A percentile compares a stretch with the other conserved stretches of the same genome.
Conservation (phyloP, 495 filamentous ascomycete species). For the Penicillium paradoxum region DNA sequence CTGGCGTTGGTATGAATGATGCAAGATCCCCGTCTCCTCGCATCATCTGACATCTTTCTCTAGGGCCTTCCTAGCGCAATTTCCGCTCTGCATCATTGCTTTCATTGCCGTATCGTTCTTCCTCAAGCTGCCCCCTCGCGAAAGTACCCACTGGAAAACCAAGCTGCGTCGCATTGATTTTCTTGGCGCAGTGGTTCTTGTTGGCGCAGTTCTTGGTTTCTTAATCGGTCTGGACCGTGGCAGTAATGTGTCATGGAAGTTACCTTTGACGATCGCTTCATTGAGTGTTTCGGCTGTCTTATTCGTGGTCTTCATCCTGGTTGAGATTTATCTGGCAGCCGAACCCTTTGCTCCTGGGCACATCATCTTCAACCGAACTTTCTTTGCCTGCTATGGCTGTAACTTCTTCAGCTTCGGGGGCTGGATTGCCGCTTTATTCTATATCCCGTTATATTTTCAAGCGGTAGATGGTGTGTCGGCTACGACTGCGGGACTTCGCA, state of each 20-base stretch:
- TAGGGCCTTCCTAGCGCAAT: constrained; percentile 69
- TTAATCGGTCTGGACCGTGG: constrained; percentile 75
- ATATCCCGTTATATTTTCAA: constrained; percentile 76
- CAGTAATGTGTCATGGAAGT: constrained; percentile 65
- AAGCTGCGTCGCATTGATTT: constrained; percentile 78
- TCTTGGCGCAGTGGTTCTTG: constrained; percentile 63
- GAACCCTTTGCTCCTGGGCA: constrained; percentile 78
- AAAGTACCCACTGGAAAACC: constrained; percentile 52
- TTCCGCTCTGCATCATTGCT: constrained; percentile 64
- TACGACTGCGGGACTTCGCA: constrained; percentile 56
- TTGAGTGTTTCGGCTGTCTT: constrained; percentile 54
- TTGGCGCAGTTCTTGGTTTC: constrained; percentile 67
- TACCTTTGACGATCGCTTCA: constrained; percentile 54
- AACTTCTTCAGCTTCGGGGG: constrained; percentile 74
- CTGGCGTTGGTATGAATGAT: constrained; percentile 66
- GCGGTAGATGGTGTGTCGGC: constrained; percentile 64
- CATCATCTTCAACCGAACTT: constrained; percentile 66
- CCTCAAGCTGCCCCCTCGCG: constrained; percentile 56
- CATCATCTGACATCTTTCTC: constrained; percentile 7
- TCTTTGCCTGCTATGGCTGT: constrained; percentile 64
- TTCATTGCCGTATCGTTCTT: constrained; percentile 57
- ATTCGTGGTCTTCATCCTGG: constrained; percentile 62
- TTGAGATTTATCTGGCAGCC: constrained; percentile 66
- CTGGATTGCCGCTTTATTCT: constrained; percentile 64
- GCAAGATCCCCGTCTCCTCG: background rate